A percentile compares a stretch with the other conserved stretches of the same genome.
These are phyloP conservation scores for Exophiala xenobiotica DNA, from an alignment of 2,329 filamentous ascomycete species.

Conservation along the genomic window DNA sequence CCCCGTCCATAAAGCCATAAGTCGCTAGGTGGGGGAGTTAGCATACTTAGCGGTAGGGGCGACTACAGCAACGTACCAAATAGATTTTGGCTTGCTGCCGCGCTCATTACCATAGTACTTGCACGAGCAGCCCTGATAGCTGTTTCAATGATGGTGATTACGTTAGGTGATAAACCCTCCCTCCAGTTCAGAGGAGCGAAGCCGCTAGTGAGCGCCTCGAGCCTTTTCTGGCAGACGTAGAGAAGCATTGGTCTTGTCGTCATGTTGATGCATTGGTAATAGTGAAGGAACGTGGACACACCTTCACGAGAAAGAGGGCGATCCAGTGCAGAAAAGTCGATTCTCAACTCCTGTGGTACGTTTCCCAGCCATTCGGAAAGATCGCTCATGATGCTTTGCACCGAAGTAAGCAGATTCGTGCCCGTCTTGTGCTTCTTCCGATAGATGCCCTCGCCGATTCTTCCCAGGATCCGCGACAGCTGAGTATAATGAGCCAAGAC, in stretches of 20 bases:
- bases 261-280: constrained; percentile 61
- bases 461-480: constrained; percentile 53
- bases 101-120: constrained; percentile 51
- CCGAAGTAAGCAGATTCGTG: constrained; percentile 49
- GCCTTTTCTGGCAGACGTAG: constrained; percentile 52
- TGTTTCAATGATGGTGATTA: constrained; percentile 53
- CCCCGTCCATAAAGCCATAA: constrained; percentile 59
- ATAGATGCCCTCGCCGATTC: constrained; percentile 52
- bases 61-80: constrained; percentile 42
- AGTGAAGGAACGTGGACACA: constrained; percentile 55
- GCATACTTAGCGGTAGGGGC: background rate
- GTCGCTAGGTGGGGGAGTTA: constrained; percentile 42
- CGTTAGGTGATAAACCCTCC: constrained; percentile 49
- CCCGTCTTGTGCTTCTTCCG: constrained; percentile 50
- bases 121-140: constrained; percentile 53
- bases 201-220: constrained; percentile 38
- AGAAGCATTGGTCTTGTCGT: constrained; percentile 55
- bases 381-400: constrained; percentile 52
- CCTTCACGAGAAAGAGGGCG: constrained; percentile 48
- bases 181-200: constrained; percentile 47
- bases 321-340: constrained; percentile 49
- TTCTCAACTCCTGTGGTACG: constrained; percentile 49
- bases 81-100: constrained; percentile 51
- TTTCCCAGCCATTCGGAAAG: constrained; percentile 53
- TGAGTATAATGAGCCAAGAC: constrained; percentile 55